Conservation (phyloP, 1,284 basidiomycete species). For the Cronartium quercuum region DNA sequence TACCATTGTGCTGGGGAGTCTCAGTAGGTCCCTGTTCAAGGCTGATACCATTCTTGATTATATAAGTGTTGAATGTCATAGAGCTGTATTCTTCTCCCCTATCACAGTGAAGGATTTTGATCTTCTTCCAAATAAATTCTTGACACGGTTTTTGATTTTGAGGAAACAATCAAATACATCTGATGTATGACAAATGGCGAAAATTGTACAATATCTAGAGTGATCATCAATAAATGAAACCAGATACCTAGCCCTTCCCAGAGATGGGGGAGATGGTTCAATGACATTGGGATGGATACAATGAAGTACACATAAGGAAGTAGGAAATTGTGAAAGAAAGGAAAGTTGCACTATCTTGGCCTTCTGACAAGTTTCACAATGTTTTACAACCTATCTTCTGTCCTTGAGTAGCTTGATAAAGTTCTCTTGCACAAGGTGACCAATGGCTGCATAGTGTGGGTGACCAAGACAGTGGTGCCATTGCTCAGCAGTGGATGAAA, state of each 20-base stretch:
- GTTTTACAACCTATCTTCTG: no score
- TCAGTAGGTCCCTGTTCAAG: not conserved
- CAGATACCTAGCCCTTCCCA: not conserved
- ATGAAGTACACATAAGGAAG: not conserved
- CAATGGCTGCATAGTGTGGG: no score
- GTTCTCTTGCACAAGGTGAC: no score
- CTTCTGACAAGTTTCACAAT: not conserved
- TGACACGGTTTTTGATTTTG: not conserved
- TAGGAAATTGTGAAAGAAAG: not conserved
- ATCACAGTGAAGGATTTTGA: not conserved
- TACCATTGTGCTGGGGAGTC: conserved; percentile 2
- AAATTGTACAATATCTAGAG: not conserved
- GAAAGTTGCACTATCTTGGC: not conserved
- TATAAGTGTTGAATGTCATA: not conserved
- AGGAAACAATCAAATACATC: not conserved
- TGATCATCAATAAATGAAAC: not conserved
- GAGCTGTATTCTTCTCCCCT: not conserved
- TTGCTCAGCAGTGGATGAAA: no score
- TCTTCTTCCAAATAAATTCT: not conserved
- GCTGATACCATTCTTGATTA: not conserved
- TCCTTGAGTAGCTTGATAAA: no score
- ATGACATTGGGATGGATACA: not conserved
- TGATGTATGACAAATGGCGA: not conserved
- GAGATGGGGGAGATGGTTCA: not conserved
- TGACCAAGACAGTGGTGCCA: no score